Evolutionary conservation across 768 basidiomycete genomes (phyloP), one percentile per base, ranked within the genome.

Genomic region (Boletellus emodensis): DNA sequence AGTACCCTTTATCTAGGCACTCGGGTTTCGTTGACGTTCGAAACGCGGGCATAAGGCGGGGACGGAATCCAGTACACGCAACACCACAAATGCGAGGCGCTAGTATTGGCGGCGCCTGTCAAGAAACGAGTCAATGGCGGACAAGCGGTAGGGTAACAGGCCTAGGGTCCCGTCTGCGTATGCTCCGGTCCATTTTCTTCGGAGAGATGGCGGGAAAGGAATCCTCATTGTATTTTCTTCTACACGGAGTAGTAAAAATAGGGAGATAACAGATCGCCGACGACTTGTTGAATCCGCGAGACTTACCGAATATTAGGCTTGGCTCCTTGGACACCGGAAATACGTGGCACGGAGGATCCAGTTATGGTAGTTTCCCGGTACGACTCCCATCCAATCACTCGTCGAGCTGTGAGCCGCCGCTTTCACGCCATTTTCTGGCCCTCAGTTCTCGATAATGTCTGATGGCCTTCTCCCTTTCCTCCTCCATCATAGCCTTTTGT

Each of bases 401-500:
- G 33, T 45, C 54, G 26, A 48, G 40, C 52, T 48, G 54, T 39
- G 33, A 37, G 40, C 57, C 51, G 42, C 44, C 47, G 48, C 48
- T 44, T 38, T 51, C 55, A 41, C 49, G 59, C 61, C 60, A 48
- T 60, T 71, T 75, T 57, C 62, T 71, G 18, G 78, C 82, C 65
- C 85, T 90, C 66, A 90, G 59, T 66, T 84, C 78, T 52, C 89
- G 71, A 65, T 90, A 90, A 47, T 77, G 74, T 60, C 66, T 69
- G 52, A 92, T 83, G 18, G 71, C 86, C 52, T 77, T 83, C 58
- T 86, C 83, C 54, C 89, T 75, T 65, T 90, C 88, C 46, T 74
- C 72, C 59, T 86, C 86, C 79, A 92, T 82, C 82, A 87, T 82
- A 6, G 75, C 74, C 62, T 81, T 83, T 70, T 90, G 87, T 13